Conservation (phyloP, 1,284 basidiomycete genomes). For the Leucoagaricus sp. region DNA sequence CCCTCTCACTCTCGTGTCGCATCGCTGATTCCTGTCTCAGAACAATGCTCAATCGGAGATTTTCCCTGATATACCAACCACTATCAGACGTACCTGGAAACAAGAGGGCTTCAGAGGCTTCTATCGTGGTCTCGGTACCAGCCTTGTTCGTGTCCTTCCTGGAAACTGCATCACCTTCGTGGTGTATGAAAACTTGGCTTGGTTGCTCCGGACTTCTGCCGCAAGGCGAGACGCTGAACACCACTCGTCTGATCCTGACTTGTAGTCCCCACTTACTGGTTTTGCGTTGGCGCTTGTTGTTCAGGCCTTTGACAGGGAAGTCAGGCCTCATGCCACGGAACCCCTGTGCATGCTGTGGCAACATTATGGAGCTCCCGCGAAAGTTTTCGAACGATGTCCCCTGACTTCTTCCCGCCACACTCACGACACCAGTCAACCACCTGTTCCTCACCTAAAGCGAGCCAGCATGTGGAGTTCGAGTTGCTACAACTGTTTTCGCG, state of each 20-base stretch:
- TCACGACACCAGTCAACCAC: background rate
- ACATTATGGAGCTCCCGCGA: background rate
- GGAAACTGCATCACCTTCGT: constrained; percentile 99
- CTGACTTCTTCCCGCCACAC: background rate
- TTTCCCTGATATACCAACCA: constrained; percentile 83
- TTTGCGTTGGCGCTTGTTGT: background rate
- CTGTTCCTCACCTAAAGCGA: background rate
- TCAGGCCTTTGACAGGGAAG: background rate
- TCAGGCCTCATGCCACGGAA: background rate
- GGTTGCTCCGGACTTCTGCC: constrained; percentile 72
- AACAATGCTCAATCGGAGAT: constrained; percentile 60
- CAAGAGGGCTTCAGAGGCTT: constrained; percentile 86
- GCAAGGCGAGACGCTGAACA: constrained; percentile 35
- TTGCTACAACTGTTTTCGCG: too few species aligned
- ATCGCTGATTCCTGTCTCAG: constrained; percentile 32
- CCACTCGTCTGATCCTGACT: background rate
- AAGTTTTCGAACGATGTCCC: background rate
- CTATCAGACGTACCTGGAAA: constrained; percentile 78
- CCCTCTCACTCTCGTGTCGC: background rate
- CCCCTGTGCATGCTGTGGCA: background rate
- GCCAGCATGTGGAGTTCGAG: too few species aligned
- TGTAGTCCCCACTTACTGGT: background rate
- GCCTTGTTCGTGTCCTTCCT: constrained; percentile 93
- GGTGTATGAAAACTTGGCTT: constrained; percentile 94
- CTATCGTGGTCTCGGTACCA: constrained; percentile 96